A percentile compares a stretch with the other conserved stretches of the same genome.
Conservation (phyloP, 2,329 filamentous ascomycete species). For the Mycocentrospora acerina region DNA sequence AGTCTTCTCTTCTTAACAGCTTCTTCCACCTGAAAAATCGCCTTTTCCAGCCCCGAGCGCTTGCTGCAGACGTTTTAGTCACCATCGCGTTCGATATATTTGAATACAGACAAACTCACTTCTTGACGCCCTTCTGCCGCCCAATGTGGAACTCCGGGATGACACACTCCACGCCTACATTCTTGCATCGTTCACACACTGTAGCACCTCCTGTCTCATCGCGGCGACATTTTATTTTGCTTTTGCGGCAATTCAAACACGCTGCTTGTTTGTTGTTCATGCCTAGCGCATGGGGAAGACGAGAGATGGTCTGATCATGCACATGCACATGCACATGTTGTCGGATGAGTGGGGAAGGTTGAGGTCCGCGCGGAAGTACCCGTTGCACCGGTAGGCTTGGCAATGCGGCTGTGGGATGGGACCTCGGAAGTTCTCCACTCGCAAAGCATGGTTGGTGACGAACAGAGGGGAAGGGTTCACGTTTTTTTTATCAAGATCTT, state of each 20-base stretch:
- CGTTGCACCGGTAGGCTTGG: no score
- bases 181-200: constrained; percentile 63
- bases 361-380: no score
- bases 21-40: constrained; percentile 72
- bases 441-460: no score
- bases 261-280: constrained; percentile 51
- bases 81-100: no score
- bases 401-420: no score
- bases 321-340: no score
- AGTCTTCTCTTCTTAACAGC: constrained; percentile 48
- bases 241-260: constrained; percentile 65
- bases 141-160: constrained; percentile 70
- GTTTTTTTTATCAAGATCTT: no score
- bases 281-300: background rate
- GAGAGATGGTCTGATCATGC: no score
- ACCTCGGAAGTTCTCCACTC: no score
- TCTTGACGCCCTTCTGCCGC: constrained; percentile 74
- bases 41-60: constrained; percentile 72
- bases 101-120: constrained; percentile 51
- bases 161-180: constrained; percentile 62
- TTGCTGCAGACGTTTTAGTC: constrained; percentile 54
- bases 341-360: no score
- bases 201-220: constrained; percentile 56
- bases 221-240: constrained; percentile 63
- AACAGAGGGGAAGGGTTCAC: no score